Base-by-base conservation (phyloP, 768 basidiomycete species). In the Pleurotus platypus region DNA sequence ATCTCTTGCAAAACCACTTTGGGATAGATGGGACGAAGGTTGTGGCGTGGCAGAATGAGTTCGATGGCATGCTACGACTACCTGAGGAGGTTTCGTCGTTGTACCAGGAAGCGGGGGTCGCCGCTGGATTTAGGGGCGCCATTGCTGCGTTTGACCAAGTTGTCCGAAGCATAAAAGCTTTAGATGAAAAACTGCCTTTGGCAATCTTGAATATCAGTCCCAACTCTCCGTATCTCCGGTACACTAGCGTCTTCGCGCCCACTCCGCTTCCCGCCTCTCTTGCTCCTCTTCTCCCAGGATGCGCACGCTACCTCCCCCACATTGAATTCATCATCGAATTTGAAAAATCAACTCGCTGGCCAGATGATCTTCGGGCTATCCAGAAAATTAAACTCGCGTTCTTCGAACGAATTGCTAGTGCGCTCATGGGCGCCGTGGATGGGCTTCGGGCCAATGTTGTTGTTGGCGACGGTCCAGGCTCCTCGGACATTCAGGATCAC, bases 341-440 rank as follows among this genome's bases (percentile, higher is more conserved):
- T 64, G 96, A 98, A 67, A 90, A 88, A 60, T 96, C 94, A 0
- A 85, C 88, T 0, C 83, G 83, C 60, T 99, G 97, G 97, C 96
- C 97, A 0, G 95, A 98, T 65, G 94, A 98, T 61, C 79, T 98
- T 3, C 79, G 77, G 15, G 94, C 94, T 0, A 90, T 98, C 47
- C 96, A 97, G 69, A 92, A 92, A 60, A 87, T 94, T 70, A 98
- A 98, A 69, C 75, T 96, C 1, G 96, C 95, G 0, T 89, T 98
- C 67, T 84, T 98, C 59, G 91, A 94, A 66, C 83, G 84, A 40
- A 77, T 98, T 5, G 92, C 89, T 1, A 74, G 77, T 16, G 76
- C 78, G 1, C 75, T 97, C 47, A 83, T 85, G 80, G 67, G 70
- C 8, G 65, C 75, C 1, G 71, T 80, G 1, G 57, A 75, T 0